These are phyloP conservation scores for Trametes coccinea DNA, from an alignment of 768 basidiomycete genomes.

Conservation along the genomic window DNA sequence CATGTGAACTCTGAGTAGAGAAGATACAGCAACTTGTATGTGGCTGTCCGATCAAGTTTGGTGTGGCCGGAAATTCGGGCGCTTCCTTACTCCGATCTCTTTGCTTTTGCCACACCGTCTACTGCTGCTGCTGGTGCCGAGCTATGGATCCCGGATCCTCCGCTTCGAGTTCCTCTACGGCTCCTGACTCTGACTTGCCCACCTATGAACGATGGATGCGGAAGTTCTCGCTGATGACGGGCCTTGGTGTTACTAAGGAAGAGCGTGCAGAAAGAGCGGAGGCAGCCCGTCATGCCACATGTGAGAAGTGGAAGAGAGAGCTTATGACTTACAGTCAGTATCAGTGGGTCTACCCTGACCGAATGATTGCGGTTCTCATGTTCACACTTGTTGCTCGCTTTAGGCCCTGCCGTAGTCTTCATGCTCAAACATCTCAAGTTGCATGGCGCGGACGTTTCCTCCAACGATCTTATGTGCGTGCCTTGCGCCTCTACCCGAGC, in stretches of 20 bases:
- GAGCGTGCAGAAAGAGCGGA: constrained; percentile 40
- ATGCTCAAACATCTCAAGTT: constrained; percentile 89
- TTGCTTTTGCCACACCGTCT: too few species aligned
- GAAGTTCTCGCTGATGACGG: constrained; percentile 49
- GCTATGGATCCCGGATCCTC: background rate
- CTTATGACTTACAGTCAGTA: constrained; percentile 50
- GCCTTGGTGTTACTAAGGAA: constrained; percentile 48
- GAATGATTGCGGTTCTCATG: background rate
- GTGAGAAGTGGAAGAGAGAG: constrained; percentile 53
- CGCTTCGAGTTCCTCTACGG: constrained; percentile 21
- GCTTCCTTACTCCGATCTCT: too few species aligned
- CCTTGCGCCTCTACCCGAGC: constrained; percentile 75
- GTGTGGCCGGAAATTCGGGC: too few species aligned
- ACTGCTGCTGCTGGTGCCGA: too few species aligned
- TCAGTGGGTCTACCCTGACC: constrained; percentile 19
- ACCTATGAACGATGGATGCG: constrained; percentile 54
- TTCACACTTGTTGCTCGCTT: background rate
- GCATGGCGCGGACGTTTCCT: constrained; percentile 68
- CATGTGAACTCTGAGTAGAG: too few species aligned
- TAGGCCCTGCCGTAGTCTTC: constrained; percentile 86
- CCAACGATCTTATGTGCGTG: constrained; percentile 75
- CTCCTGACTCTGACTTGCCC: constrained; percentile 19
- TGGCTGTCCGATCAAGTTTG: too few species aligned
- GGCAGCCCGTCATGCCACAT: constrained; percentile 42
- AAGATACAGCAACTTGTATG: too few species aligned